These are phyloP conservation scores for Gracilaria domingensis DNA, from an alignment of 23 red algal species.

Conservation along the genomic window DNA sequence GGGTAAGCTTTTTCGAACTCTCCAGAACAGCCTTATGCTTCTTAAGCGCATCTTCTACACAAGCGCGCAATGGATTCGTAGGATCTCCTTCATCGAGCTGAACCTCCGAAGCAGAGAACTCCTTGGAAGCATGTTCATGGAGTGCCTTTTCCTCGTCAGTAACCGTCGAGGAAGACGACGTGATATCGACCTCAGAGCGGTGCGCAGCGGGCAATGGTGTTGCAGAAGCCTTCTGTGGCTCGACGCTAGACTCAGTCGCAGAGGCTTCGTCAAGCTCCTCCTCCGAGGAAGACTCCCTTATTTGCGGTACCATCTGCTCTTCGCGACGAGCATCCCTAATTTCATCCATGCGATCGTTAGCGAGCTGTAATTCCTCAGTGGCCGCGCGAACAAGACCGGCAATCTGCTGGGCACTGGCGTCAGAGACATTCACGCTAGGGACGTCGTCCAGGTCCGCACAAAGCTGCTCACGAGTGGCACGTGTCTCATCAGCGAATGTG, in stretches of 20 bases:
- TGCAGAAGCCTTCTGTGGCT: not conserved
- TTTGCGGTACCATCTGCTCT: too few species aligned
- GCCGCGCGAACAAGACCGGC: conserved; percentile 53
- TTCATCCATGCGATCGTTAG: conserved; percentile 59
- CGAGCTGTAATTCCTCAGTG: conserved; percentile 50
- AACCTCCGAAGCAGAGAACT: not conserved
- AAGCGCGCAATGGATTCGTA: not conserved
- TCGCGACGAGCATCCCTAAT: conserved; percentile 10
- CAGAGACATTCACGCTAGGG: not conserved
- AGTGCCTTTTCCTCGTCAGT: conserved; percentile 31
- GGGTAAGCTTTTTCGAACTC: conserved; percentile 9
- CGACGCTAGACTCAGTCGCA: not conserved
- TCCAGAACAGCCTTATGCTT: conserved; percentile 42
- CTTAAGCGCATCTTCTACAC: conserved; percentile 14
- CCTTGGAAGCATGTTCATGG: not conserved
- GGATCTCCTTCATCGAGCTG: not conserved
- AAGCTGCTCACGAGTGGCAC: not conserved
- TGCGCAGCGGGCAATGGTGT: not conserved
- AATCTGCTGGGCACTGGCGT: conserved; percentile 33
- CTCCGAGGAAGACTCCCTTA: too few species aligned
- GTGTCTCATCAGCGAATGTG: conserved; percentile 43
- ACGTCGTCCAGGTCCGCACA: not conserved
- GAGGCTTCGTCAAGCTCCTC: not conserved
- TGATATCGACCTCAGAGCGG: conserved; percentile 11
- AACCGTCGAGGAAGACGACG: conserved; percentile 2